Conservation (phyloP, 768 basidiomycete genomes). For the Tephrocybe sp. region DNA sequence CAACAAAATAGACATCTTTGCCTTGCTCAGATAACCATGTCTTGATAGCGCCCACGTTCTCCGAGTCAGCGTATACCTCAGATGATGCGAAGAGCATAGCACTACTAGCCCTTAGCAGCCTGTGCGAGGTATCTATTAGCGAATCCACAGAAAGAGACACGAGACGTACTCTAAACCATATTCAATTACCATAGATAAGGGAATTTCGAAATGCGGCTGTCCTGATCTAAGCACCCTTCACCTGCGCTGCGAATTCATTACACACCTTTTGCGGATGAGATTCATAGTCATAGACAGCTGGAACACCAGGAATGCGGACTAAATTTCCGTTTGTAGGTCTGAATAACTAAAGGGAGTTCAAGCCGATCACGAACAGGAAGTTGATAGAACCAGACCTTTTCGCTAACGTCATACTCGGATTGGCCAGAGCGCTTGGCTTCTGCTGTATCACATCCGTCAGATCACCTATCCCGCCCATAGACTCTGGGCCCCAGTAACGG, state of each 20-base stretch:
- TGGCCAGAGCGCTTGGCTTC: conserved; percentile 12
- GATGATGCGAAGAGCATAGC: conserved; percentile 15
- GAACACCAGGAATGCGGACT: conserved; percentile 19
- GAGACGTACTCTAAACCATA: conserved; percentile 1
- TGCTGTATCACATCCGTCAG: conserved; percentile 10
- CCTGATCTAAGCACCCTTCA: no score
- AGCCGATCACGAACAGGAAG: no score
- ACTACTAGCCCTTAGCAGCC: conserved; percentile 8
- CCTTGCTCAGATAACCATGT: conserved; percentile 11
- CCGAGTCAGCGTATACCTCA: conserved; percentile 14
- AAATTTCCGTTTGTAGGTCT: conserved; percentile 15
- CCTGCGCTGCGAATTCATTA: not conserved
- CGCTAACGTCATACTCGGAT: conserved; percentile 10
- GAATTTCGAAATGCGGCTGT: conserved; percentile 3
- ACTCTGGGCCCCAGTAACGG: conserved; percentile 17
- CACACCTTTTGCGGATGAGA: conserved; percentile 15
- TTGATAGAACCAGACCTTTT: conserved; percentile 9
- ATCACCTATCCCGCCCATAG: conserved; percentile 19
- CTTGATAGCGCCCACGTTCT: conserved; percentile 10
- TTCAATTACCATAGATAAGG: not conserved
- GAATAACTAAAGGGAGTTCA: conserved; percentile 13
- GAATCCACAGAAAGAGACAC: not conserved
- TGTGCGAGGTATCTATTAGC: not conserved
- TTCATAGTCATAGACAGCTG: conserved; percentile 21
- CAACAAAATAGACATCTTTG: conserved; percentile 16